A percentile compares a stretch with the other conserved stretches of the same genome.
Conservation (phyloP, 2,329 filamentous ascomycete genomes). For the Cladophialophora carrionii region DNA sequence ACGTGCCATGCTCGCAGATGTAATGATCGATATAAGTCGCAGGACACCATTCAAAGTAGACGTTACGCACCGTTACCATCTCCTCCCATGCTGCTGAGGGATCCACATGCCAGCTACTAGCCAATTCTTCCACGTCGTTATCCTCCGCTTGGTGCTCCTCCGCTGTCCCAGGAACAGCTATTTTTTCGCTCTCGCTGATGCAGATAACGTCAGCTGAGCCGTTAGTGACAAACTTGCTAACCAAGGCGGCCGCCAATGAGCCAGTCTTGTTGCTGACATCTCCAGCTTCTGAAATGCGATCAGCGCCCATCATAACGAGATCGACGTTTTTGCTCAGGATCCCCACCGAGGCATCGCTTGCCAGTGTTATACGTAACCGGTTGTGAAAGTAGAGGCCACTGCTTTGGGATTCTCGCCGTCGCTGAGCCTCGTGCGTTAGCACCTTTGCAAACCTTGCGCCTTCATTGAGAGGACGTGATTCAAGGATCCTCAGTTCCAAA, state of each 20-base stretch:
- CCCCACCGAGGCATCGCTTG: constrained; percentile 38
- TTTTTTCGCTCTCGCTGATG: constrained; percentile 64
- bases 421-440: constrained; percentile 42
- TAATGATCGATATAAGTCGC: constrained; percentile 57
- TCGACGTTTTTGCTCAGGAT: constrained; percentile 40
- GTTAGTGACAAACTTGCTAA: constrained; percentile 52
- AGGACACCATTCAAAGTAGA: constrained; percentile 67
- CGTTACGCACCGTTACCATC: constrained; percentile 46
- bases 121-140: constrained; percentile 59
- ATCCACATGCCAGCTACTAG: constrained; percentile 18
- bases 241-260: constrained; percentile 62
- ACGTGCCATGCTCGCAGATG: constrained; percentile 58
- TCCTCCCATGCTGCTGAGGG: constrained; percentile 24
- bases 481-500: constrained; percentile 60
- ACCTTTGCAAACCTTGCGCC: constrained; percentile 61
- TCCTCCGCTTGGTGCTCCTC: constrained; percentile 55
- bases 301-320: constrained; percentile 64
- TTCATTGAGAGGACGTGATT: constrained; percentile 69
- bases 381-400: constrained; percentile 48
- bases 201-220: constrained; percentile 55
- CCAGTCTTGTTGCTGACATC: constrained; percentile 70
- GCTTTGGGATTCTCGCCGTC: constrained; percentile 37
- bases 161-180: constrained; percentile 53
- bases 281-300: constrained; percentile 61
- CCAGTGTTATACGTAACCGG: constrained; percentile 61